Conservation (phyloP, 2,329 filamentous ascomycete genomes). For the Phyllosticta capitalensis region DNA sequence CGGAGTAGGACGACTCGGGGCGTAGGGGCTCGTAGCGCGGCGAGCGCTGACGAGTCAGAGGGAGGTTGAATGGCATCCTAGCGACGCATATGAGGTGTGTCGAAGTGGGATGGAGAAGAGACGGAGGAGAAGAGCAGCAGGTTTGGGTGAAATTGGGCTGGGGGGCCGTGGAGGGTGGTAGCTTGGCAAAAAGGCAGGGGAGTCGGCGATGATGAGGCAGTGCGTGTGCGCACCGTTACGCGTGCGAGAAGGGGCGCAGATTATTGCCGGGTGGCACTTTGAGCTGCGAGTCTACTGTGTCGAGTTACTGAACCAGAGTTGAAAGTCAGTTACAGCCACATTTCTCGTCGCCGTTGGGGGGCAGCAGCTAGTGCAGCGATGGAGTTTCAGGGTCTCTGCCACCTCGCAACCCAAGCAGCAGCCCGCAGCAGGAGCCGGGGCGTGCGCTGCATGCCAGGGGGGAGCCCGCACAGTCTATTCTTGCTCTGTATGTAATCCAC, state of each 20-base stretch:
- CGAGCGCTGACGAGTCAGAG: background rate
- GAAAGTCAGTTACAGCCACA: too few species aligned
- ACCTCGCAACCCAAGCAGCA: background rate
- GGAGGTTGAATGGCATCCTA: conserved; percentile 8
- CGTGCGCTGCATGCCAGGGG: too few species aligned
- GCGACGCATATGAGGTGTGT: background rate
- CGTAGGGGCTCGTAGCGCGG: conserved; percentile 9
- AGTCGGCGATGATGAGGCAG: conserved; percentile 9
- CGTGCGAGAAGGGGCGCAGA: background rate
- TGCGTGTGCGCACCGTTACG: background rate
- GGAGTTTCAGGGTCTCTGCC: background rate
- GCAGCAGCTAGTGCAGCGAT: background rate
- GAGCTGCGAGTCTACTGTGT: too few species aligned
- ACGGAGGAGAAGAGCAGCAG: background rate
- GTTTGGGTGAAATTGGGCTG: conserved; percentile 2
- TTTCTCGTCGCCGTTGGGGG: background rate
- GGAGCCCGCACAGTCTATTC: too few species aligned
- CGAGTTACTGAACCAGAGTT: too few species aligned
- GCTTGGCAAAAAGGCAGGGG: conserved; percentile 6
- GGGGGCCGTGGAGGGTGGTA: conserved; percentile 1
- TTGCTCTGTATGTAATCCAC: too few species aligned
- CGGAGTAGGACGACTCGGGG: conserved; percentile 3
- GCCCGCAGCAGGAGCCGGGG: too few species aligned
- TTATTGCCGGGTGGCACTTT: background rate
- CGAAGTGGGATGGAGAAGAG: background rate